Percentiles rank a stretch among this genome's conserved stretches.
Conservation (phyloP, 2,329 filamentous ascomycete species). For the Mycosphaerella sp. region DNA sequence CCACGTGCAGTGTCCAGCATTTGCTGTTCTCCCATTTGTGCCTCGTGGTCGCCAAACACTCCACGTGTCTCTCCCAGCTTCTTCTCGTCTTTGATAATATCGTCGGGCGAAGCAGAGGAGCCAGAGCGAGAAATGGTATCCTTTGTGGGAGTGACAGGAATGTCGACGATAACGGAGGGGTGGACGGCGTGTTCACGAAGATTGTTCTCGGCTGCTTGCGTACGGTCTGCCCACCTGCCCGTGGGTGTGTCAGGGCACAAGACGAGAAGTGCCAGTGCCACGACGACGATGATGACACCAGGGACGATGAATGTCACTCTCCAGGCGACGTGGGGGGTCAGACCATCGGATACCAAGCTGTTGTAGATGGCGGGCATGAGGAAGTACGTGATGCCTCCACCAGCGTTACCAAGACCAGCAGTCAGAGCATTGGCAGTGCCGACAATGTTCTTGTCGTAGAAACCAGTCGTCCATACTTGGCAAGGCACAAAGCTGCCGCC, state of each 20-base stretch:
- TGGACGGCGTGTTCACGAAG: conserved; percentile 42
- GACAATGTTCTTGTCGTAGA: conserved; percentile 88
- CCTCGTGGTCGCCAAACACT: conserved; percentile 35
- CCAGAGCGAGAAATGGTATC: conserved; percentile 16
- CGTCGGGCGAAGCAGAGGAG: conserved; percentile 29
- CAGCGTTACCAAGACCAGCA: conserved; percentile 78
- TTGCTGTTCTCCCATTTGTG: conserved; percentile 45
- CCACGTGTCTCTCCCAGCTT: conserved; percentile 35
- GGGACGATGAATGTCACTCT: conserved; percentile 78
- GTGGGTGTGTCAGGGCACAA: conserved; percentile 69
- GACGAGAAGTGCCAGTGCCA: conserved; percentile 14
- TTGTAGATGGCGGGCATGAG: conserved; percentile 80
- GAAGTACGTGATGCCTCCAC: conserved; percentile 88
- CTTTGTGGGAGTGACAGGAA: conserved; percentile 45
- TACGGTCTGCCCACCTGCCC: conserved; percentile 70
- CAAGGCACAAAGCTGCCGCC: conserved; percentile 76
- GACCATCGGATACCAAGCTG: conserved; percentile 19
- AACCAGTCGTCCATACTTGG: conserved; percentile 87
- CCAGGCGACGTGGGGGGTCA: conserved; percentile 62
- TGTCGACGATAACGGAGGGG: conserved; percentile 42
- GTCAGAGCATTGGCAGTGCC: conserved; percentile 82
- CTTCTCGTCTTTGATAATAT: conserved; percentile 36
- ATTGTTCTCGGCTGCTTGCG: conserved; percentile 51
- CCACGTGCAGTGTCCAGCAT: conserved; percentile 51
- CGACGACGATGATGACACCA: conserved; percentile 30